Percentiles rank a stretch among this genome's conserved stretches.
phyloP scores from a whole-genome alignment of 2,329 filamentous ascomycete species.

The Mycosphaerella arachidis region DNA sequence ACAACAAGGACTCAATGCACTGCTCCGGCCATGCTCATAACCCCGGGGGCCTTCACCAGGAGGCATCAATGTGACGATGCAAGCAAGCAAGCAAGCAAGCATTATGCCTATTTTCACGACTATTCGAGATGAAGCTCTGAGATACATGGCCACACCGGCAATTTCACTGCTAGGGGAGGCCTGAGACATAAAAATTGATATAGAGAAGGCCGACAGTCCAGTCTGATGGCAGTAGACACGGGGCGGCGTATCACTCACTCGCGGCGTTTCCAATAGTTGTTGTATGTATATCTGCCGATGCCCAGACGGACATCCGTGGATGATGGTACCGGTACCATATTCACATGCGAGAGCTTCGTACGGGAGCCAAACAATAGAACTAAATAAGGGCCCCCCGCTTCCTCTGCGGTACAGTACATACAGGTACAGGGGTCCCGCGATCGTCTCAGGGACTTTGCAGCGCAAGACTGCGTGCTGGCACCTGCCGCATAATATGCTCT shows the following conservation, averaged over 20 bases:
- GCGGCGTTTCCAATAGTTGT: too few species aligned
- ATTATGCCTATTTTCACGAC: neutral
- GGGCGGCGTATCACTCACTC: too few species aligned
- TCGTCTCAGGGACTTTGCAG: neutral
- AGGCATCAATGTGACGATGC: too few species aligned
- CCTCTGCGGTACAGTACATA: too few species aligned
- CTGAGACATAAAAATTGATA: too few species aligned
- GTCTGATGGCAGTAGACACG: too few species aligned
- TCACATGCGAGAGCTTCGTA: neutral
- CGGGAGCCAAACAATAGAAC: neutral
- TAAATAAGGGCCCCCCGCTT: neutral
- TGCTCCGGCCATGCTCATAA: too few species aligned
- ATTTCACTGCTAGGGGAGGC: neutral
- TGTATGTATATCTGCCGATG: neutral
- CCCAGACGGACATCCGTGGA: neutral
- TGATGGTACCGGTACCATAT: too few species aligned
- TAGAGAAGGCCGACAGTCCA: too few species aligned
- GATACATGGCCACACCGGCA: neutral
- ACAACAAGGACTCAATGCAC: too few species aligned
- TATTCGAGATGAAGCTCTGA: neutral
- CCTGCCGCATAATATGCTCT: constrained; percentile 1
- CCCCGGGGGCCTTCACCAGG: too few species aligned
- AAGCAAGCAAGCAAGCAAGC: too few species aligned
- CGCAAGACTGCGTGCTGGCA: neutral
- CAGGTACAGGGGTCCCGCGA: neutral